phyloP scores from a whole-genome alignment of 345 rosid genomes.

The Eucalyptus urophylla region DNA sequence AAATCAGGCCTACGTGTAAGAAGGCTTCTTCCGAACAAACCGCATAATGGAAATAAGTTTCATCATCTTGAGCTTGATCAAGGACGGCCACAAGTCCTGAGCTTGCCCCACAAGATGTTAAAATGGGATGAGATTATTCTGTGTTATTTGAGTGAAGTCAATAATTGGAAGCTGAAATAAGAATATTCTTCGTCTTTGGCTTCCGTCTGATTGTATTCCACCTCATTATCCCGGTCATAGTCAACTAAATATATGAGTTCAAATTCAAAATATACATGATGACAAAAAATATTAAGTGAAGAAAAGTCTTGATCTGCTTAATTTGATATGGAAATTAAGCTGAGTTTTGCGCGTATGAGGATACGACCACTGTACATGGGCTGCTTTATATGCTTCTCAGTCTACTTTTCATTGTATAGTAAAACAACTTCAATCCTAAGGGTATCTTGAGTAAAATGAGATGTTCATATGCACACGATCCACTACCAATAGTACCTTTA shows the following conservation, averaged over 20 bases:
- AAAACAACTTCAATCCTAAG: neutral
- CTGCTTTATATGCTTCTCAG: neutral
- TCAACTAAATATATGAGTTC: neutral
- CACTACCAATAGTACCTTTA: no score
- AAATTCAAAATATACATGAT: neutral
- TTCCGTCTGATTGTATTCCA: neutral
- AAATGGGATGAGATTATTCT: neutral
- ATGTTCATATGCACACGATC: neutral
- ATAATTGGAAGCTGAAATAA: neutral
- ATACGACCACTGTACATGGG: neutral
- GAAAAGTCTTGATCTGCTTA: neutral
- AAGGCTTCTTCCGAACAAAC: neutral
- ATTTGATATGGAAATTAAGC: neutral
- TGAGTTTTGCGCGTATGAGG: neutral
- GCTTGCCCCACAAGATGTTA: neutral
- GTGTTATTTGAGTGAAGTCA: neutral
- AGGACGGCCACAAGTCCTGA: neutral
- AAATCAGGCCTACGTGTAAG: neutral
- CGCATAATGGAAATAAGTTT: neutral
- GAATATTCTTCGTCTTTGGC: neutral
- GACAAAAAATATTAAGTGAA: neutral
- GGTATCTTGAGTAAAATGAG: neutral
- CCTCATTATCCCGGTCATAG: neutral
- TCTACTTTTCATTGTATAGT: neutral
- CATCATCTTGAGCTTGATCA: neutral